Evolutionary conservation across 1,139 yeast genomes (phyloP), one percentile per base, ranked within the genome.

Genomic region (Casaregolazyma lundiana): DNA sequence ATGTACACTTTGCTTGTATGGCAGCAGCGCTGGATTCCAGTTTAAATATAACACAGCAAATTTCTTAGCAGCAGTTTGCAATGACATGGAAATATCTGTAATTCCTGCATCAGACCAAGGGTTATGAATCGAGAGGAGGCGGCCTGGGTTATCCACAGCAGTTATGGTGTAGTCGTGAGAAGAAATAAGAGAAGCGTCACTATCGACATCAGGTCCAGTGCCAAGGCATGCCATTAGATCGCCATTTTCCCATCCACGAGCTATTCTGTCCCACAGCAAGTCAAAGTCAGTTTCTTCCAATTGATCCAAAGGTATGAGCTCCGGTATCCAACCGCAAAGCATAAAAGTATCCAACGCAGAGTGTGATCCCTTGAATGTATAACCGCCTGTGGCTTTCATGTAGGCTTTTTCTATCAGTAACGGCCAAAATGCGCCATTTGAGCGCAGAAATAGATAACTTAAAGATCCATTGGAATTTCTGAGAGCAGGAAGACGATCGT

Each of bases 401-500:
- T 79, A 84, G 0, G 95, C 94, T 58, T 85, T 82, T 62, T 89
- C 96, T 2, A 86, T 59, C 18, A 87, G 57, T 0, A 87, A 85
- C 0, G 92, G 92, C 87, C 89, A 83, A 4, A 69, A 58, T 2
- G 44, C 41, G 17, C 44, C 42, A 9, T 22, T 32, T 19, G 44
- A 36, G 19, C 43, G 40, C 11, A 53, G 42, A 37, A 49, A 50
- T 8, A 51, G 46, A 6, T 45, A 41, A 9, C 35, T 44, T 15
- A 15, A 29, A 6, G 21, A 18, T 11, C 30, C 39, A 19, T 35
- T 36, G 4, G 38, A 46, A 9, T 19, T 21, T n/a, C 57, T 36
- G 24, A 54, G 41, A 2, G 60, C 47, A 0, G 75, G 74, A 2
- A 82, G 66, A 16, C 62, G 54, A 52, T 75, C 77, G 43, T 80